Percentiles rank a stretch among this genome's conserved stretches.
Conservation (phyloP, 768 basidiomycete genomes). For the Boletus subcaerulescens region DNA sequence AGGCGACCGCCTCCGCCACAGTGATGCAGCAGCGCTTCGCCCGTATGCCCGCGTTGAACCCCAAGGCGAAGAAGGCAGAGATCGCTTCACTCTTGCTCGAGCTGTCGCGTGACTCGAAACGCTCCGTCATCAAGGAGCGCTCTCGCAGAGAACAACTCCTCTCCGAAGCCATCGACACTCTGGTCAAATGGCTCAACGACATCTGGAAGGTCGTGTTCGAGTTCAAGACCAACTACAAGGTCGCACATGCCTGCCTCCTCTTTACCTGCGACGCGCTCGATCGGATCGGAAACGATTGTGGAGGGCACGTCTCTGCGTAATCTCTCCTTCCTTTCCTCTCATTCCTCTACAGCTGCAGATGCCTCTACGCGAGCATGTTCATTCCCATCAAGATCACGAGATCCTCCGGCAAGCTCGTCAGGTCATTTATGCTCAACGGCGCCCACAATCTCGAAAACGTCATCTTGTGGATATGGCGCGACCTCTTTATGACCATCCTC, state of each 20-base stretch:
- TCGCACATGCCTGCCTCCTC: conserved; percentile 56
- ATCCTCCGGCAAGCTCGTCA: conserved; percentile 44
- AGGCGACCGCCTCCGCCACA: conserved; percentile 40
- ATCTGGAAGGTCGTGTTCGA: conserved; percentile 66
- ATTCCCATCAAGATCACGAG: conserved; percentile 45
- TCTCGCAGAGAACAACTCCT: conserved; percentile 55
- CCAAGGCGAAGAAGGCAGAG: conserved; percentile 54
- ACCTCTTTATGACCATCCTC: conserved; percentile 58
- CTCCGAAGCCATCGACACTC: conserved; percentile 51
- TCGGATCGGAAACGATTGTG: conserved; percentile 39
- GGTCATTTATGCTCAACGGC: conserved; percentile 47
- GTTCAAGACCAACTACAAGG: conserved; percentile 46
- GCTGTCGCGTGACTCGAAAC: conserved; percentile 51
- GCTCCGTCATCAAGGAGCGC: conserved; percentile 48
- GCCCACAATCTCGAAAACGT: conserved; percentile 44
- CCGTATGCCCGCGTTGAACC: conserved; percentile 47
- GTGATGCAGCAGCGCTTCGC: conserved; percentile 38
- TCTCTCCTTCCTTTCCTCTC: conserved; percentile 5
- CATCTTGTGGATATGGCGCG: conserved; percentile 67
- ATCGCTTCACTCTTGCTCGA: conserved; percentile 51
- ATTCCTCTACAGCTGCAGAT: conserved; percentile 47
- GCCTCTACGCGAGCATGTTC: conserved; percentile 45
- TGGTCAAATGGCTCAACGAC: conserved; percentile 58
- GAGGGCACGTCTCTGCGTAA: conserved; percentile 33
- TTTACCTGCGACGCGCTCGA: conserved; percentile 47